phyloP scores from a whole-genome alignment of 148 eudicot genomes.

The Vaccinium myrtillus region DNA sequence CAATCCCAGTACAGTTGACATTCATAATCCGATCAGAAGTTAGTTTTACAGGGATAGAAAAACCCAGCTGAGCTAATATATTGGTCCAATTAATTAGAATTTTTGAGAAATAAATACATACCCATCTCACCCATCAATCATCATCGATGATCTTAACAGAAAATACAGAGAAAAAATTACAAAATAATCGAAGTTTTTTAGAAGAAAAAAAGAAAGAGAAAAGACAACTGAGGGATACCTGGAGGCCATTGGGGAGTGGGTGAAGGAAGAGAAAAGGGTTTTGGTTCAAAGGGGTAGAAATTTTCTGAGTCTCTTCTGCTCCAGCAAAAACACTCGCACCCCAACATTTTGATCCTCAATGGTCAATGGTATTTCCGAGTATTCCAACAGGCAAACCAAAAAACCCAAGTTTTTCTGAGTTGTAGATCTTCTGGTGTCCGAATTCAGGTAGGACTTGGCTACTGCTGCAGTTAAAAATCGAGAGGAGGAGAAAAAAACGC shows the following conservation, averaged over 20 bases:
- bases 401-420: not conserved
- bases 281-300: constrained; percentile 14
- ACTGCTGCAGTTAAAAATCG: not conserved
- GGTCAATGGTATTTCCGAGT: too few species aligned
- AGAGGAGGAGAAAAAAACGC: not conserved
- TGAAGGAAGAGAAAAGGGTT: constrained; percentile 26
- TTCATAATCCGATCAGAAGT: not conserved
- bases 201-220: not conserved
- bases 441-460: not conserved
- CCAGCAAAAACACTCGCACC: constrained; percentile 31
- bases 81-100: not conserved
- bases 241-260: constrained; percentile 32
- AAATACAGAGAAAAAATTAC: not conserved
- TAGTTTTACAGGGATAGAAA: not conserved
- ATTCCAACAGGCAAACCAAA: not conserved
- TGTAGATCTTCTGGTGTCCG: not conserved
- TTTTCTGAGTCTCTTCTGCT: constrained; percentile 3
- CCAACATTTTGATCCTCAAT: constrained; percentile 12
- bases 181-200: not conserved
- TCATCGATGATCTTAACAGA: not conserved
- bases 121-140: not conserved
- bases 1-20: not conserved
- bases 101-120: not conserved
- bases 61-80: not conserved
- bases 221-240: constrained; percentile 11